These are phyloP conservation scores for Inonotus obliquus DNA, from an alignment of 1,284 basidiomycete species.

Conservation along the genomic window DNA sequence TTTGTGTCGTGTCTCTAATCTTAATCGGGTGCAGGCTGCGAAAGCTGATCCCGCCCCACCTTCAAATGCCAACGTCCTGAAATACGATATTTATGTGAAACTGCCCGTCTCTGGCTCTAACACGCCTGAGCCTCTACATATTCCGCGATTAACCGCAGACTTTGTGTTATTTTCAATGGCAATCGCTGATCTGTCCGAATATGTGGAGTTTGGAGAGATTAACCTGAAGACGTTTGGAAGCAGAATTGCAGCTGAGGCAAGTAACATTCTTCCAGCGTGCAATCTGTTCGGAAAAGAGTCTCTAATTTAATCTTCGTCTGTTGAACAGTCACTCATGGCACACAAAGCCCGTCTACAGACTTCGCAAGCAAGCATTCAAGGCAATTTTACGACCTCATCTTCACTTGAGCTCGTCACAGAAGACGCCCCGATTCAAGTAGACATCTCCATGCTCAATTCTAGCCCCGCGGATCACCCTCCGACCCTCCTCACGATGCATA, in stretches of 20 bases:
- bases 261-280: slow-evolving; percentile 2
- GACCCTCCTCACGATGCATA: background rate
- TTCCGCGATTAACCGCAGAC: slow-evolving; percentile 38
- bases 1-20: background rate
- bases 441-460: slow-evolving; percentile 14
- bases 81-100: slow-evolving; percentile 32
- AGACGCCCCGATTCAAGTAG: slow-evolving; percentile 16
- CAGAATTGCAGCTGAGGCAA: slow-evolving; percentile 28
- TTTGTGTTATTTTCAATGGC: slow-evolving; percentile 31
- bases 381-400: slow-evolving; percentile 15
- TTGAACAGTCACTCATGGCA: slow-evolving; percentile 16
- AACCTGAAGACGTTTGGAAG: slow-evolving; percentile 30
- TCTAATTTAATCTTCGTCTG: background rate
- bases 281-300: background rate
- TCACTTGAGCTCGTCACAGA: slow-evolving; percentile 16
- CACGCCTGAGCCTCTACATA: slow-evolving; percentile 23
- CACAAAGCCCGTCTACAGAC: slow-evolving; percentile 10
- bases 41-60: slow-evolving; percentile 18
- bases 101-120: slow-evolving; percentile 28
- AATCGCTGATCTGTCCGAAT: slow-evolving; percentile 25
- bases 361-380: slow-evolving; percentile 16
- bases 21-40: background rate
- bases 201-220: slow-evolving; percentile 29
- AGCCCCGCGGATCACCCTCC: background rate
- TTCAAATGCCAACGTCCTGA: slow-evolving; percentile 22